Evolutionary conservation across 305 asterid genomes (phyloP), one percentile per base, ranked within the genome.

Genomic region (Lippia alba): DNA sequence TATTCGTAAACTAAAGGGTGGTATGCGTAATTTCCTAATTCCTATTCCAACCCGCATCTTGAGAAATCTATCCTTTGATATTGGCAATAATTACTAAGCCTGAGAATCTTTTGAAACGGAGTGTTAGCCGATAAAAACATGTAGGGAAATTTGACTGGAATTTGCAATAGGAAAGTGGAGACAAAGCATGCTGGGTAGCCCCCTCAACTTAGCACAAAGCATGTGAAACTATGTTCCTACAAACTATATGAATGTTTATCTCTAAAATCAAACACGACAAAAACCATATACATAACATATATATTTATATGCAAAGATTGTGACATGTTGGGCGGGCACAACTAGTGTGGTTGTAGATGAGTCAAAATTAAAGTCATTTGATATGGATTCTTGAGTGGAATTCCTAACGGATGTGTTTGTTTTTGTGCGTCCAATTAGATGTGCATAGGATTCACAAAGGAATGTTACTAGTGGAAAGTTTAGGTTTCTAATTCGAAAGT

Each of bases 101-200:
- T 36, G 66, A 59, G 48, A 34, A 4, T 32, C 41, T 8, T 24
- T 44, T 44, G 45, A 12, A 48, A 48, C 53, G 16, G 12, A 55
- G 18, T 30, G 44, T 30, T 51, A 7, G 32, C 46, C 45, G 2
- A n/a, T 58, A 56, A 24, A 36, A 30, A 19, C 60, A 12, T 8
- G 12, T 55, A 6, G 33, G 6, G 34, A 4, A 4, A 12, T 49
- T 19, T 18, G 19, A 53, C 19, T 30, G 24, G 34, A 18, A 4
- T 56, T 44, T 41, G 53, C 9, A 30, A 33, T 5, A n/a, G 12
- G 17, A 63, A 56, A 56, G 55, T 34, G 79, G 67, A 56, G 75
- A 69, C 79, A 69, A 69, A 63, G 79, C 78, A 61, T 73, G 76
- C 71, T 44, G 14, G 55, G 17, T 62, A 56, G 48, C 69, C 30